Base-by-base conservation (phyloP, 768 basidiomycete genomes). In the Suillus variegatus region DNA sequence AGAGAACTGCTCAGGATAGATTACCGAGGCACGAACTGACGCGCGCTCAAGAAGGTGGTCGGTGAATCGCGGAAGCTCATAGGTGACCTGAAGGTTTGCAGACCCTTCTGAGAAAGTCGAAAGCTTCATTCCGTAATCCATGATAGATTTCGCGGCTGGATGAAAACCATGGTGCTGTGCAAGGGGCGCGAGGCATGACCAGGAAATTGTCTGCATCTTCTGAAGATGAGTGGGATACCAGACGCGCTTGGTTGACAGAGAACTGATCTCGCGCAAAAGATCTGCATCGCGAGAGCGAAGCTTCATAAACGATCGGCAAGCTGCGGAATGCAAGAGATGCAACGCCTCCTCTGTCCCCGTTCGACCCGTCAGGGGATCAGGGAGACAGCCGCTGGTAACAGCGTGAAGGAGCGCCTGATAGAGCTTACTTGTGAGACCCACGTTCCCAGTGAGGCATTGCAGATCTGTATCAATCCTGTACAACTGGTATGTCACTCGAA, bases 261-360 rank as follows among this genome's bases (percentile, higher is more conserved):
- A 64, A 14, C 68, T 67, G 38, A 84, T 81, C 40, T 68, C 65
- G 10, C 62, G 61, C 16, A 85, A 70, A 43, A 82, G 70, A 20
- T 69, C 63, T 4, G 69, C 56, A 20, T 82, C 79, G 2, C 69
- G 67, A 13, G 43, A 1, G 25, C 65, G 65, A 16, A 84, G 71
- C 52, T 64, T 70, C 72, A 80, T 77, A 61, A 85, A 83, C 0
- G 85, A 83, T 40, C 66, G 72, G 44, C 72, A 79, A 10, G 73
- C 65, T 6, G 81, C 78, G 0, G 81, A 82, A 10, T 65, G 65
- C 32, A 86, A 71, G 52, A 79, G 69, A 57, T 73, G 67, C 22
- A 84, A 68, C 1, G 84, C 83, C 55, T 84, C 78, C 46, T 82
- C 78, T 1, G 79, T 78, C 6, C 85, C 85, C 0, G 80, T 81